A percentile compares a stretch with the other conserved stretches of the same genome.
Evolutionary conservation across 306 rosid species (phyloP).

Genomic region (Castanospermum australe): DNA sequence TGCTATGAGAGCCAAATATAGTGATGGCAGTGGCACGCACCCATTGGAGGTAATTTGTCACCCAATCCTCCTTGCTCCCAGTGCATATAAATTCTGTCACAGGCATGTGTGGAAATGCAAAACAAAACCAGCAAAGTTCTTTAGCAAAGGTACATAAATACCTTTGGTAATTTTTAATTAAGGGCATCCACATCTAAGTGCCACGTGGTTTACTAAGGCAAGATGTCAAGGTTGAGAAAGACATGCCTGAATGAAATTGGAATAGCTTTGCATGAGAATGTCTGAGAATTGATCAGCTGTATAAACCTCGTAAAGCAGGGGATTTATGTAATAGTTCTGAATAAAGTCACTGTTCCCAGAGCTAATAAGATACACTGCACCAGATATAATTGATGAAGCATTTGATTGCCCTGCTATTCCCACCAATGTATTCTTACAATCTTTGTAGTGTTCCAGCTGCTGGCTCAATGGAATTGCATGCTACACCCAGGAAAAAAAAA

Average conservation of each 20-base stretch:
- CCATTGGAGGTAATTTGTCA: conserved; percentile 71
- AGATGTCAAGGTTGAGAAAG: not conserved
- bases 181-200: not conserved
- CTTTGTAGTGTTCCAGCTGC: conserved; percentile 64
- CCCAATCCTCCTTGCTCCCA: conserved; percentile 85
- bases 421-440: conserved; percentile 52
- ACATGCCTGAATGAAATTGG: conserved; percentile 60
- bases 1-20: conserved; percentile 55
- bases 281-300: conserved; percentile 61
- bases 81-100: conserved; percentile 59
- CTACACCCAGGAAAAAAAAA: conserved; percentile 40
- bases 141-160: not conserved
- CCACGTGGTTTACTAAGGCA: not conserved
- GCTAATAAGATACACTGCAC: conserved; percentile 55
- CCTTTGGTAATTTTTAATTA: not conserved
- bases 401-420: conserved; percentile 48
- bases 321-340: conserved; percentile 82
- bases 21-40: conserved; percentile 80
- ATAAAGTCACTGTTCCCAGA: conserved; percentile 82
- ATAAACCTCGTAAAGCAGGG: conserved; percentile 60
- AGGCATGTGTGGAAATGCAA: conserved; percentile 18
- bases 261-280: conserved; percentile 49
- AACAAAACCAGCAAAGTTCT: not conserved
- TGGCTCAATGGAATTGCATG: conserved; percentile 54
- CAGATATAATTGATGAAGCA: conserved; percentile 59